Conservation (phyloP, 257 asterid species). For the Salvia rosmarinus region DNA sequence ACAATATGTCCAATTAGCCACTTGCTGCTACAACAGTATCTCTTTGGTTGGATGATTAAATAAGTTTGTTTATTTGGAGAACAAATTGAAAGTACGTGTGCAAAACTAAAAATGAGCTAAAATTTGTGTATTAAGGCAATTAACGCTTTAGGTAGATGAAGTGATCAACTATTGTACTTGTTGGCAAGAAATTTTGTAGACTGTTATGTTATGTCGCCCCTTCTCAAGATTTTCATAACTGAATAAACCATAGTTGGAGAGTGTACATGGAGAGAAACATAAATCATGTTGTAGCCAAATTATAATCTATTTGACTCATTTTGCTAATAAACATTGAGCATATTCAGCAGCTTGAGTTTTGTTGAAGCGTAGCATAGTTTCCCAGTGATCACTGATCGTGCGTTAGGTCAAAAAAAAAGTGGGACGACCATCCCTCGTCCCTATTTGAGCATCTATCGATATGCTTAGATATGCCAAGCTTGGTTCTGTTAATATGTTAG, state of each 20-base stretch:
- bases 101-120: too few relatives aligned
- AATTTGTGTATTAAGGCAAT: too few relatives aligned
- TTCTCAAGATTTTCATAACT: not conserved
- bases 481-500: not conserved
- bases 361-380: not conserved
- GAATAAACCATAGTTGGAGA: not conserved
- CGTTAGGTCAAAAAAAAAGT: constrained; percentile 2
- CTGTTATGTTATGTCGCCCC: not conserved
- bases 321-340: not conserved
- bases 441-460: not conserved
- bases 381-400: too few relatives aligned
- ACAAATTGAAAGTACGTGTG: too few relatives aligned
- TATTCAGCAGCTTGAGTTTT: constrained; percentile 2
- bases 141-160: not conserved
- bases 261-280: not conserved
- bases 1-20: too few relatives aligned
- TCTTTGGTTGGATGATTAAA: too few relatives aligned
- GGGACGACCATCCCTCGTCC: not conserved
- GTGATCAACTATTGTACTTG: not conserved
- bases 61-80: too few relatives aligned
- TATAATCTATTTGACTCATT: not conserved
- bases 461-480: not conserved
- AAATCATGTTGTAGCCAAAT: not conserved
- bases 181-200: not conserved
- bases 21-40: too few relatives aligned